A percentile compares a stretch with the other conserved stretches of the same genome.
Conservation (phyloP, 805 yeast species). For the Starmera quercuum region DNA sequence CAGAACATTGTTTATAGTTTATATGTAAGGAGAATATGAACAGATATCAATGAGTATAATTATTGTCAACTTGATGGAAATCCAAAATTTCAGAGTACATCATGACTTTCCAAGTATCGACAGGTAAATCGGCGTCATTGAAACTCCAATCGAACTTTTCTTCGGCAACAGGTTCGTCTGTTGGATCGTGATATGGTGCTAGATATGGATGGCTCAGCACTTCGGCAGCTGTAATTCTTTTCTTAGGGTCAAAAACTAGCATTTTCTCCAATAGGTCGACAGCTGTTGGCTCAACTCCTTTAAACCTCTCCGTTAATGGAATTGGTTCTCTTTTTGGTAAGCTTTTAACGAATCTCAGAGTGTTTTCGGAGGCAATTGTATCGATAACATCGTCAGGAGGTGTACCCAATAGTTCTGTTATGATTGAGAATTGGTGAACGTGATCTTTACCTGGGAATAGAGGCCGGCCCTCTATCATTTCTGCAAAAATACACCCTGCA, state of each 20-base stretch:
- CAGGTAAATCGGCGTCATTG: constrained; percentile 95
- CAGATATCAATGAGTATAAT: not conserved
- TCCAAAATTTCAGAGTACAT: constrained; percentile 96
- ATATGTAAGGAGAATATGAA: not conserved
- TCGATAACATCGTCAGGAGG: constrained; percentile 96
- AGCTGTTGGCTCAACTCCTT: constrained; percentile 74
- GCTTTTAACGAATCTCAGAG: constrained; percentile 87
- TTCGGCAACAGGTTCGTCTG: constrained; percentile 93
- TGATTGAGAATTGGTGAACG: constrained; percentile 95
- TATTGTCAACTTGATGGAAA: constrained; percentile 69
- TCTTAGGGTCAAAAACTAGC: constrained; percentile 92
- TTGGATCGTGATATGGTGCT: constrained; percentile 94
- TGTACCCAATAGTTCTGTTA: constrained; percentile 91
- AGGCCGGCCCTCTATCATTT: constrained; percentile 96
- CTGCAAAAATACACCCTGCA: constrained; percentile 95
- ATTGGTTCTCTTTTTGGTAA: constrained; percentile 91
- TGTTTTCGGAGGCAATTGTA: constrained; percentile 93
- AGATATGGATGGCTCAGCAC: constrained; percentile 87
- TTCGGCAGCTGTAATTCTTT: constrained; percentile 87
- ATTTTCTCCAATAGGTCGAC: constrained; percentile 81
- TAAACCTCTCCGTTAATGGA: constrained; percentile 76
- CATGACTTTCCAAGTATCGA: constrained; percentile 98
- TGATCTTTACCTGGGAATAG: constrained; percentile 97
- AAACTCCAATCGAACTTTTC: constrained; percentile 96
- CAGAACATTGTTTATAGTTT: not conserved